Evolutionary conservation across 352 stramenopile genomes (phyloP).

Genomic region (Plasmopara viticola): DNA sequence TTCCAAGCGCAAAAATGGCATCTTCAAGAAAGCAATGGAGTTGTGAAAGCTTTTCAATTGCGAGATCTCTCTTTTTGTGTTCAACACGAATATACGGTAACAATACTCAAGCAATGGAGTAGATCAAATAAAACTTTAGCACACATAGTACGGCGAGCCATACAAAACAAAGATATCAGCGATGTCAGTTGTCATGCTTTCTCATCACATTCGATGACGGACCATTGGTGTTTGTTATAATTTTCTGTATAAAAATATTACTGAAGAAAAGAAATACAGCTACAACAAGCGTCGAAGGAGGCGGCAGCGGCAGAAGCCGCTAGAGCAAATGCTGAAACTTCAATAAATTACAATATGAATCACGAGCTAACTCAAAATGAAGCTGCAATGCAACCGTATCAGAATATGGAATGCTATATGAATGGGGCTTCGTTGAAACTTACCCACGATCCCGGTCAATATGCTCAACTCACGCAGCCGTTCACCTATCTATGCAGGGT

Average conservation of each 20-base stretch:
- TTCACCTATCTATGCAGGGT: slow-evolving; percentile 36
- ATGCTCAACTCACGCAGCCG: slow-evolving; percentile 34
- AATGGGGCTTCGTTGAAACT: slow-evolving; percentile 36
- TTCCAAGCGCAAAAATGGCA: slow-evolving; percentile 76
- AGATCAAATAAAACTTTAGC: slow-evolving; percentile 80
- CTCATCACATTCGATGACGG: slow-evolving; percentile 1
- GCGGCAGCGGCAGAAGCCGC: slow-evolving; percentile 27
- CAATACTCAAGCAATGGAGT: slow-evolving; percentile 80
- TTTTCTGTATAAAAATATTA: slow-evolving; percentile 64
- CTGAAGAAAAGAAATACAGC: slow-evolving; percentile 69
- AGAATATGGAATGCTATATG: slow-evolving; percentile 27
- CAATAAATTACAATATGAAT: slow-evolving; percentile 28
- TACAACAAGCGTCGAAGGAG: slow-evolving; percentile 39
- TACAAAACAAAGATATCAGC: slow-evolving; percentile 81
- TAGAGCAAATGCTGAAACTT: slow-evolving; percentile 24
- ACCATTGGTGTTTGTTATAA: not conserved
- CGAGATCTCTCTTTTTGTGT: slow-evolving; percentile 81
- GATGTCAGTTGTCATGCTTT: slow-evolving; percentile 38
- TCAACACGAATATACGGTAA: slow-evolving; percentile 82
- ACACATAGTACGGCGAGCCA: slow-evolving; percentile 78
- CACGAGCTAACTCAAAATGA: slow-evolving; percentile 16
- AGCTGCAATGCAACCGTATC: slow-evolving; percentile 25
- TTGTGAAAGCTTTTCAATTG: slow-evolving; percentile 83
- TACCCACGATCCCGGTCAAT: slow-evolving; percentile 62
- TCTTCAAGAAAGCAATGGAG: slow-evolving; percentile 87